A percentile compares a stretch with the other conserved stretches of the same genome.
phyloP scores from a whole-genome alignment of 2,329 filamentous ascomycete genomes.

The Eutypa lata region DNA sequence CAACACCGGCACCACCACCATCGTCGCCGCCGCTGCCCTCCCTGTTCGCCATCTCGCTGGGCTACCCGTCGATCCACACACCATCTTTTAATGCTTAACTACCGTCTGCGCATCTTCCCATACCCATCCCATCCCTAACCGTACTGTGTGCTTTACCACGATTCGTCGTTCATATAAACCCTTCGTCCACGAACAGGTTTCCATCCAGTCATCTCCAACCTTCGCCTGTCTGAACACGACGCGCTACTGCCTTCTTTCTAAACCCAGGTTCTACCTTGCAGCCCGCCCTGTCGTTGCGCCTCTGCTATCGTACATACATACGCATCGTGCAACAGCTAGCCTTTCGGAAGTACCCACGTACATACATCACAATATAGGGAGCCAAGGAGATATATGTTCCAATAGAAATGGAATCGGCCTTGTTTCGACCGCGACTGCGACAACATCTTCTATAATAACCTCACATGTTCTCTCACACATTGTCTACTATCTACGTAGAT shows the following conservation, averaged over 20 bases:
- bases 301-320: constrained; percentile 16
- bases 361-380: neutral
- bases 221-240: constrained; percentile 21
- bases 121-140: constrained; percentile 1
- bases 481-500: neutral
- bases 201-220: constrained; percentile 20
- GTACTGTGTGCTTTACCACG: constrained; percentile 2
- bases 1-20: neutral
- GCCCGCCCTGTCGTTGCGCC: constrained; percentile 16
- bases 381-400: neutral
- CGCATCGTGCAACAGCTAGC: constrained; percentile 10
- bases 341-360: neutral
- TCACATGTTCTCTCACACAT: neutral
- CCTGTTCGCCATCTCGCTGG: constrained; percentile 19
- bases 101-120: constrained; percentile 10
- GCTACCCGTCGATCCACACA: constrained; percentile 28
- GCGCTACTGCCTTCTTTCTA: constrained; percentile 19
- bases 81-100: constrained; percentile 8
- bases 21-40: neutral
- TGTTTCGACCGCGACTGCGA: neutral
- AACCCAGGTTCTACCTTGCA: constrained; percentile 26
- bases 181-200: neutral
- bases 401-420: neutral
- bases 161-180: neutral
- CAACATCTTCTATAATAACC: no score